Evolutionary conservation across 371 early-diverging fungal species (phyloP).

Genomic region (Apophysomyces variabilis): DNA sequence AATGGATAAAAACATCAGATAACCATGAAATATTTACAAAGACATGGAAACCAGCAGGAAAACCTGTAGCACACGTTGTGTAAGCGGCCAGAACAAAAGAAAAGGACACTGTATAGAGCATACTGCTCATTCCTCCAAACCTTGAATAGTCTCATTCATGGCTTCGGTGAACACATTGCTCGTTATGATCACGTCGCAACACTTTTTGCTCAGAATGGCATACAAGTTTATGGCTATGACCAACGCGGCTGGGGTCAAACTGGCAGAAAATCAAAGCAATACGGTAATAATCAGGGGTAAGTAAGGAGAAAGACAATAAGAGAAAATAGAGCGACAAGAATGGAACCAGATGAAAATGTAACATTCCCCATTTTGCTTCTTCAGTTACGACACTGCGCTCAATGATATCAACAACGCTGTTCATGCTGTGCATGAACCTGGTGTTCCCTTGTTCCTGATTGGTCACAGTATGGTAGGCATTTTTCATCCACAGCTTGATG

Average conservation of each 20-base stretch:
- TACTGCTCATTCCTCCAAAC: conserved; percentile 22
- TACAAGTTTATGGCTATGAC: conserved; percentile 64
- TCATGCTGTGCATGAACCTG: conserved; percentile 37
- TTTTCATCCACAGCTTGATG: not conserved
- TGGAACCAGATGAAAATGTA: not conserved
- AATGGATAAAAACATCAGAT: conserved; percentile 46
- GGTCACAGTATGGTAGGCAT: conserved; percentile 67
- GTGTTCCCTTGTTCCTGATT: conserved; percentile 61
- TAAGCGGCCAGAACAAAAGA: conserved; percentile 18
- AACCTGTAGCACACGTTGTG: conserved; percentile 41
- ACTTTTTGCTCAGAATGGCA: conserved; percentile 54
- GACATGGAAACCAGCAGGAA: conserved; percentile 45
- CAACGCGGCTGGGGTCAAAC: conserved; percentile 73
- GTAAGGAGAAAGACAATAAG: conserved; percentile 47
- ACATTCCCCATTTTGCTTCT: not conserved
- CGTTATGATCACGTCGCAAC: conserved; percentile 63
- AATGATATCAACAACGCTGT: conserved; percentile 63
- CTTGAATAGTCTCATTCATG: conserved; percentile 60
- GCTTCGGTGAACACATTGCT: conserved; percentile 69
- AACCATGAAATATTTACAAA: conserved; percentile 47
- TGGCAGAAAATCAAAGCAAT: conserved; percentile 51
- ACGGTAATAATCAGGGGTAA: conserved; percentile 63
- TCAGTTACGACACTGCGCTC: conserved; percentile 42
- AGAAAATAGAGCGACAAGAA: not conserved
- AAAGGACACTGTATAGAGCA: not conserved